Conservation (phyloP, 2,329 filamentous ascomycete genomes). For the Chrysosporium keratinophilum region DNA sequence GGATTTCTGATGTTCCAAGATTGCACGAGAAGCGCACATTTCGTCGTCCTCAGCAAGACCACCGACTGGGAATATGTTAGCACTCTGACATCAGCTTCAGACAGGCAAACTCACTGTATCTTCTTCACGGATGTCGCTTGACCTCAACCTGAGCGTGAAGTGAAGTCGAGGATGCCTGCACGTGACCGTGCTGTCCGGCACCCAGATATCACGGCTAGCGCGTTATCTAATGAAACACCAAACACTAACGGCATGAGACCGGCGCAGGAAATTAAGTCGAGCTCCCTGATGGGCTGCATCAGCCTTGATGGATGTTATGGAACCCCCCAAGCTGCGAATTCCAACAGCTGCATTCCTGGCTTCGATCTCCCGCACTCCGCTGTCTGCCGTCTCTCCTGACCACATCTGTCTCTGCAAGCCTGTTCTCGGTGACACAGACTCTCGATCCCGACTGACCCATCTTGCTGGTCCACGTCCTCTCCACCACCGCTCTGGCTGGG, state of each 20-base stretch:
- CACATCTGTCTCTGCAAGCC: background rate
- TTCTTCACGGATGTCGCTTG: no score
- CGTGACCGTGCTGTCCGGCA: no score
- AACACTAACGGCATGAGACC: background rate
- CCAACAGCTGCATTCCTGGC: slow-evolving; percentile 2
- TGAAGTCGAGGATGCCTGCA: no score
- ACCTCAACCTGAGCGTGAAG: no score
- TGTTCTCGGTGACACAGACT: slow-evolving; percentile 8
- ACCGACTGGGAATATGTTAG: no score
- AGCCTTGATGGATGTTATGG: slow-evolving; percentile 2
- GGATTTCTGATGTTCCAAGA: no score
- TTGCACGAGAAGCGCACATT: no score
- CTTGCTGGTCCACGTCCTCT: slow-evolving; percentile 2
- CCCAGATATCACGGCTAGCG: no score
- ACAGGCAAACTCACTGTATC: no score
- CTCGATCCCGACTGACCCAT: background rate
- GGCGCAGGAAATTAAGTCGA: background rate
- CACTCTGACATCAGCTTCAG: no score
- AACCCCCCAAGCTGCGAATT: slow-evolving; percentile 2
- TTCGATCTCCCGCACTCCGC: background rate
- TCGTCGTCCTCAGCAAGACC: no score
- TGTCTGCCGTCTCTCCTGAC: background rate
- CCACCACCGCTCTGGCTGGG: slow-evolving; percentile 9
- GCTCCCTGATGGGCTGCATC: slow-evolving; percentile 5
- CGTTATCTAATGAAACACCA: background rate